Percentiles rank a stretch among this genome's conserved stretches.
phyloP scores from a whole-genome alignment of 2,329 filamentous ascomycete genomes.

The Colletotrichum sp. region DNA sequence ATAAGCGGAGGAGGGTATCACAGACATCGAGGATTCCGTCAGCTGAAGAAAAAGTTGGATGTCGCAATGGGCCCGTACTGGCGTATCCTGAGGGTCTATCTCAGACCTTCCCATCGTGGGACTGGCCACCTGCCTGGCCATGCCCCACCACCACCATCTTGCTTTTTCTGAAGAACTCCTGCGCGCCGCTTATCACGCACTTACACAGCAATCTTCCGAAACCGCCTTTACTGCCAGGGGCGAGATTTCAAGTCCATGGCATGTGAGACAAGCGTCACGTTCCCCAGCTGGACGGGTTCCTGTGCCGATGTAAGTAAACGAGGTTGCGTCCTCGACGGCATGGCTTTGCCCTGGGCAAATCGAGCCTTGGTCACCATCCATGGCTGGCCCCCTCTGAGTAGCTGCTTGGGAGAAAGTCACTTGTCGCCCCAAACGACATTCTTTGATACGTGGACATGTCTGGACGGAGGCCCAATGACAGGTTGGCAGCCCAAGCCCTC shows the following conservation, averaged over 20 bases:
- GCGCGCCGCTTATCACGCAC: neutral
- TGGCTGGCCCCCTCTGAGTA: neutral
- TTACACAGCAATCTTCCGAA: neutral
- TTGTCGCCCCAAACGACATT: neutral
- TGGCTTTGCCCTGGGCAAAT: neutral
- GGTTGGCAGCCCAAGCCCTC: neutral
- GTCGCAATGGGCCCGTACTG: neutral
- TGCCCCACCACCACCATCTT: neutral
- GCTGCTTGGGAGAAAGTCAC: neutral
- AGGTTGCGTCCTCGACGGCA: neutral
- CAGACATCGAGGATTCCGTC: neutral
- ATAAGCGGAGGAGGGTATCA: neutral
- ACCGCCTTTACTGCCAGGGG: neutral
- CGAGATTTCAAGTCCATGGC: neutral
- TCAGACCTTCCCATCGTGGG: neutral
- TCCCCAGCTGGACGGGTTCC: slow-evolving; percentile 1
- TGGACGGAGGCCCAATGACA: neutral
- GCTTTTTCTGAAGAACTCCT: neutral
- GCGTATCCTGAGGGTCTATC: neutral
- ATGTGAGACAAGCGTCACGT: slow-evolving; percentile 16
- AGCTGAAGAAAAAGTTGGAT: neutral
- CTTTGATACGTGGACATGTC: neutral
- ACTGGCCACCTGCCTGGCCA: neutral
- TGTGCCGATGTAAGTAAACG: neutral
- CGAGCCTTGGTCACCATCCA: neutral